A percentile compares a stretch with the other conserved stretches of the same genome.
Evolutionary conservation across 164 flowering plant species (phyloP).

Genomic region (Euptelea pleiosperma): DNA sequence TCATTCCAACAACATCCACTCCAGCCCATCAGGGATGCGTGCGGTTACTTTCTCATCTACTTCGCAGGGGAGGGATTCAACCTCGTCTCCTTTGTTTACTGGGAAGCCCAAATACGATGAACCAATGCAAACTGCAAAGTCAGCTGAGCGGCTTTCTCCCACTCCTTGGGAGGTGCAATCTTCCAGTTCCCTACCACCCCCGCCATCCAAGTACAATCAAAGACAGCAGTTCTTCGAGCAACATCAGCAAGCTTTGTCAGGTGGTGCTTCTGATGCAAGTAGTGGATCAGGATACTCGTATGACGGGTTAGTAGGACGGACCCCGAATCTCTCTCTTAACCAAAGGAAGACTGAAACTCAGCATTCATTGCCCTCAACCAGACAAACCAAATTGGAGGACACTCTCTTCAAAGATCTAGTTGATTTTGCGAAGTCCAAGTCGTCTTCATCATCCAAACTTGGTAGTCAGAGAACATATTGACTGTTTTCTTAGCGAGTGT

Average conservation of each 20-base stretch:
- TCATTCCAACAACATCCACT: slow-evolving; percentile 24
- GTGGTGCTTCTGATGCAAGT: slow-evolving; percentile 38
- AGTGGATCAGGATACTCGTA: slow-evolving; percentile 54
- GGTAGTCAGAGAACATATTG: slow-evolving; percentile 39
- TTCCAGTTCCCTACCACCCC: slow-evolving; percentile 61
- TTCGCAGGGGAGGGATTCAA: slow-evolving; percentile 18
- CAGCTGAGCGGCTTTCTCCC: slow-evolving; percentile 44
- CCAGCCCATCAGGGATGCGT: slow-evolving; percentile 19
- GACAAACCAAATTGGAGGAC: slow-evolving; percentile 63
- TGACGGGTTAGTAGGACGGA: slow-evolving; percentile 59
- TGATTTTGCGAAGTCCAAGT: slow-evolving; percentile 88
- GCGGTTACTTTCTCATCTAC: slow-evolving; percentile 23
- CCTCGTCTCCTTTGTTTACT: slow-evolving; percentile 29
- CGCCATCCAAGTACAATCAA: slow-evolving; percentile 72
- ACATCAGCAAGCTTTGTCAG: slow-evolving; percentile 23
- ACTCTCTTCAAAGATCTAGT: slow-evolving; percentile 70
- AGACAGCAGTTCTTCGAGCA: slow-evolving; percentile 75
- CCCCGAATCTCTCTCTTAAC: slow-evolving; percentile 65
- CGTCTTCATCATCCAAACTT: slow-evolving; percentile 54
- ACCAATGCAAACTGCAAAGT: slow-evolving; percentile 32
- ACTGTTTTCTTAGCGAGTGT: slow-evolving; percentile 12
- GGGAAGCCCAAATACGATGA: slow-evolving; percentile 45
- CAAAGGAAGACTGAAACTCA: slow-evolving; percentile 12
- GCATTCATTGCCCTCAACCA: slow-evolving; percentile 38
- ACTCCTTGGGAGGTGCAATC: slow-evolving; percentile 55